Evolutionary conservation across 345 rosid genomes (phyloP), one percentile per base, ranked within the genome.

Genomic region (Populus simonii): DNA sequence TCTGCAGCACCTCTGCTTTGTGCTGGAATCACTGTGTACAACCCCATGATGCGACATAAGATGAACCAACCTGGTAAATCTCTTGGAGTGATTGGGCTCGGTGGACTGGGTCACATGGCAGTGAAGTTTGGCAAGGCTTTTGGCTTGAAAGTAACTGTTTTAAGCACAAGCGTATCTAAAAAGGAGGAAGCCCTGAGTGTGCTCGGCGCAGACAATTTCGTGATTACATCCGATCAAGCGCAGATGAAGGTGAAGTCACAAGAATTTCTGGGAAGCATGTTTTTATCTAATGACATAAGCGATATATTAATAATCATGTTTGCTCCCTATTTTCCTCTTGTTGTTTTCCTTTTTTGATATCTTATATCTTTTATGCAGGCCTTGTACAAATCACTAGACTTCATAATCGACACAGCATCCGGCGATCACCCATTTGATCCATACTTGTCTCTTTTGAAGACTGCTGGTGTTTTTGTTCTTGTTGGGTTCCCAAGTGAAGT

Each of bases 401-500:
- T 93, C 76, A 86, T 96, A 66, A 20, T 96, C 36, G 97, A 93
- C 80, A 89, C 98, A 0, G 94, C 98, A 66, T 92, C 97, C 29
- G 97, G 99, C 9, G 93, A 91, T 84, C 98, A 93, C 80, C 86
- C 89, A 13, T 92, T 92, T 73, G 97, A 96, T 85, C 89, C 90
- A 45, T 90, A 82, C 93, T 73, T 96, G 94, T 85, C 93, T 11
- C 90, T 92, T 39, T 75, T 93, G 84, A 96, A 90, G 89, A 82
- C 88, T 0, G 82, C 84, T 70, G 99, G 99, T 20, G 78, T 87
- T 76, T 85, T 86, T 72, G 93, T 75, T 71, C 79, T 93, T 1
- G 97, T 93, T 20, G 97, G 97, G 39, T 87, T 91, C 89, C 97
- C 97, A 65, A 86, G 92, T 77, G 94, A 91, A 80, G 89, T 96